Percentiles rank a stretch among this genome's conserved stretches.
Conservation (phyloP, 2,329 filamentous ascomycete species). For the Clonostachys rhizophaga region DNA sequence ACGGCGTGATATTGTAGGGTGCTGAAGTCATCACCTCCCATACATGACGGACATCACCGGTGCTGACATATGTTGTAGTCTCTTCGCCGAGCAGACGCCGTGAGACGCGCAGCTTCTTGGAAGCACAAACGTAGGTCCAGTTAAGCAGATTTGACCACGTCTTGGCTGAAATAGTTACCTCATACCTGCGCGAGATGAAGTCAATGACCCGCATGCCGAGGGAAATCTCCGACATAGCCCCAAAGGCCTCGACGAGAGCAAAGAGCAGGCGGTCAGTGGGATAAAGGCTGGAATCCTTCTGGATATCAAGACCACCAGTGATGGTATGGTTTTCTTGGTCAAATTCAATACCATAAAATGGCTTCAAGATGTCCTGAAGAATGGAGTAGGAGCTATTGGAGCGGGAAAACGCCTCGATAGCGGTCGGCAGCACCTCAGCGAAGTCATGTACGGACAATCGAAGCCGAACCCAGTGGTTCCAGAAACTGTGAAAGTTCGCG, state of each 20-base stretch:
- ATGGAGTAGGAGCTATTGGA: slow-evolving; percentile 25
- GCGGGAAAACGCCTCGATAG: slow-evolving; percentile 25
- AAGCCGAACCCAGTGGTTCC: slow-evolving; percentile 18
- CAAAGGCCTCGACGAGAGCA: slow-evolving; percentile 64
- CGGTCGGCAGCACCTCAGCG: background rate
- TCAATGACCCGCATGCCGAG: slow-evolving; percentile 56
- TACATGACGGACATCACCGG: background rate
- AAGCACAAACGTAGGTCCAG: slow-evolving; percentile 58
- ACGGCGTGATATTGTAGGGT: slow-evolving; percentile 53
- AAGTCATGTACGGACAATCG: slow-evolving; percentile 1
- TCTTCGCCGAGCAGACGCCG: background rate
- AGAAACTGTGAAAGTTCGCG: slow-evolving; percentile 11
- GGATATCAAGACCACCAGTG: slow-evolving; percentile 29
- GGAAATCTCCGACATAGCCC: slow-evolving; percentile 59
- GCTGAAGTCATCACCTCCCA: slow-evolving; percentile 47
- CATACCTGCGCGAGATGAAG: slow-evolving; percentile 55
- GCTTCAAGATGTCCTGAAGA: slow-evolving; percentile 20
- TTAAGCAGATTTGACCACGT: slow-evolving; percentile 65
- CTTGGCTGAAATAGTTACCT: slow-evolving; percentile 46
- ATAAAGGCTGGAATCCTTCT: slow-evolving; percentile 44
- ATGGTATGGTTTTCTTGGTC: slow-evolving; percentile 12
- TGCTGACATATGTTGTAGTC: background rate
- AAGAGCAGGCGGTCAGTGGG: slow-evolving; percentile 57
- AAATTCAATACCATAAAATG: slow-evolving; percentile 21
- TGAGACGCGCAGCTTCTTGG: slow-evolving; percentile 12